Percentiles rank a stretch among this genome's conserved stretches.
Evolutionary conservation across 306 rosid genomes (phyloP).

Genomic region (Medicago truncatula): DNA sequence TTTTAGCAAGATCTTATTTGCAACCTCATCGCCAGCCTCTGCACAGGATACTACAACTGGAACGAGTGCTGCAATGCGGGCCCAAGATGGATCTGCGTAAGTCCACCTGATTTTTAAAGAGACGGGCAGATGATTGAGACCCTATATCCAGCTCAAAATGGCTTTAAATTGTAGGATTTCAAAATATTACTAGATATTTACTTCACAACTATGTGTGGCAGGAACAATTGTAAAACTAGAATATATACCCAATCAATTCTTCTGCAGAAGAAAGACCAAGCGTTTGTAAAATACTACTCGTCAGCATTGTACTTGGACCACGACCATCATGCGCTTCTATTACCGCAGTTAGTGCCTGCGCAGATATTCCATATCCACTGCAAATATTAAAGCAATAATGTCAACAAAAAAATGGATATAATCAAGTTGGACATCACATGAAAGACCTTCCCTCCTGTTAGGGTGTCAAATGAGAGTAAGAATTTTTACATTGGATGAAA

Average conservation of each 20-base stretch:
- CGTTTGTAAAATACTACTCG: constrained; percentile 58
- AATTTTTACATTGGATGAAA: neutral
- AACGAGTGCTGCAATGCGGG: constrained; percentile 94
- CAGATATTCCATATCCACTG: constrained; percentile 97
- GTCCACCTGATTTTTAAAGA: constrained; percentile 81
- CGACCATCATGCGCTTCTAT: constrained; percentile 90
- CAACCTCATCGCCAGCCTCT: constrained; percentile 84
- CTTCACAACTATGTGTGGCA: constrained; percentile 17
- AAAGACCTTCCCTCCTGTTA: neutral
- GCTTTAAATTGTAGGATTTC: constrained; percentile 11
- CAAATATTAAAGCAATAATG: constrained; percentile 49
- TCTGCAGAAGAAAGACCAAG: constrained; percentile 82
- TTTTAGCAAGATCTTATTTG: constrained; percentile 73
- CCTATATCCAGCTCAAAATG: constrained; percentile 21
- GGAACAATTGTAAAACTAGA: constrained; percentile 29
- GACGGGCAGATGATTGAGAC: constrained; percentile 35
- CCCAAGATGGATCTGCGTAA: constrained; percentile 94
- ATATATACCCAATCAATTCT: constrained; percentile 83
- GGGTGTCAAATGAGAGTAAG: neutral
- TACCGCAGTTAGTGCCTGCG: constrained; percentile 86
- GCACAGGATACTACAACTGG: constrained; percentile 89
- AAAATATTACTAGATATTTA: constrained; percentile 10
- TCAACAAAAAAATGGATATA: constrained; percentile 33
- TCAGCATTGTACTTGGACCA: constrained; percentile 76
- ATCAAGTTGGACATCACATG: constrained; percentile 1